Evolutionary conservation across 2,329 filamentous ascomycete genomes (phyloP).

Genomic region (Boeremia exigua): DNA sequence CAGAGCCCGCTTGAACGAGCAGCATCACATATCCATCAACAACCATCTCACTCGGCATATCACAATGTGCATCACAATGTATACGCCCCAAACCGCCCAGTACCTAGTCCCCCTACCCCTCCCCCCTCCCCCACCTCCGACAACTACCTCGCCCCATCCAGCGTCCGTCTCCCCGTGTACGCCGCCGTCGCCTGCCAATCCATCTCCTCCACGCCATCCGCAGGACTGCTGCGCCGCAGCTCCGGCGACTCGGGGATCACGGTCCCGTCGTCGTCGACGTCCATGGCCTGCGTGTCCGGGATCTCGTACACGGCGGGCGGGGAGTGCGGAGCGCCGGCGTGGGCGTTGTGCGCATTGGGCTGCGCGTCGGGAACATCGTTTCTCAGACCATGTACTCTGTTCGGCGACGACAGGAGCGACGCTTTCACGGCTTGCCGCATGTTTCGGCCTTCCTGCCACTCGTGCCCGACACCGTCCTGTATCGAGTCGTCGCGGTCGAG

Average conservation of each 20-base stretch:
- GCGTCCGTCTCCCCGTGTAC: not conserved
- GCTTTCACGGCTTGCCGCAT: not conserved
- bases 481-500: not conserved
- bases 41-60: no score
- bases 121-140: no score
- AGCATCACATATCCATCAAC: no score
- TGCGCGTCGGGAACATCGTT: no score
- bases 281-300: not conserved
- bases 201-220: not conserved
- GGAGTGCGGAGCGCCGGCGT: not conserved
- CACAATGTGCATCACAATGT: no score
- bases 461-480: not conserved
- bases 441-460: not conserved
- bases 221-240: not conserved
- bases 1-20: no score
- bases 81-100: no score
- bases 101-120: no score
- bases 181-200: not conserved
- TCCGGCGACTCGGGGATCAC: slow-evolving; percentile 1
- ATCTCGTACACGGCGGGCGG: not conserved
- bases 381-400: no score
- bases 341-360: no score
- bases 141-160: no score
- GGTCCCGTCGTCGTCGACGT: not conserved
- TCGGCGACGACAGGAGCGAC: not conserved